Conservation (phyloP, 2,329 filamentous ascomycete genomes). For the Phyllosticta ampelicida region DNA sequence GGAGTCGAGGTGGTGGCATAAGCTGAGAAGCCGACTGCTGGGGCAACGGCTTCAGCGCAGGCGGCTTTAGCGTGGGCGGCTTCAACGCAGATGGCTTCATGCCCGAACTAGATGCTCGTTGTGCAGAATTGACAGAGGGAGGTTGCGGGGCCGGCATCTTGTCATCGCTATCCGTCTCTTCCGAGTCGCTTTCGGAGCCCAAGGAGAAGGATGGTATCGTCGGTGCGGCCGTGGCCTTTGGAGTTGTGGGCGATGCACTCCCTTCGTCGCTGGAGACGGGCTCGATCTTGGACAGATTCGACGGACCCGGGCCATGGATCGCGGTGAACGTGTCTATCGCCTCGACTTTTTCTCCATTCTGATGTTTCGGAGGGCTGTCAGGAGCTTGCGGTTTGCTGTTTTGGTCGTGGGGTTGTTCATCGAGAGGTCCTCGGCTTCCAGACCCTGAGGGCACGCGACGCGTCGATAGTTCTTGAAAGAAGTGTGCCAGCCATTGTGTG, state of each 20-base stretch:
- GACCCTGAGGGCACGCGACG: neutral
- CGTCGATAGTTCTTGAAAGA: neutral
- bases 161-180: slow-evolving; percentile 22
- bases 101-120: slow-evolving; percentile 26
- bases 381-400: neutral
- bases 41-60: slow-evolving; percentile 5
- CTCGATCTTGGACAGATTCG: neutral
- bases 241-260: slow-evolving; percentile 8
- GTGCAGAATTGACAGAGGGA: slow-evolving; percentile 36
- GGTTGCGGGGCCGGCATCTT: slow-evolving; percentile 32
- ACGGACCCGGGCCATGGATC: neutral
- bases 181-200: slow-evolving; percentile 21
- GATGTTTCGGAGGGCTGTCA: neutral
- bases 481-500: slow-evolving; percentile 21
- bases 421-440: neutral
- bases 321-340: neutral
- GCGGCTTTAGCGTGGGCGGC: neutral
- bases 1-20: slow-evolving; percentile 26
- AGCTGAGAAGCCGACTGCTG: slow-evolving; percentile 6
- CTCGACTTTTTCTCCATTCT: neutral
- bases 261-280: neutral
- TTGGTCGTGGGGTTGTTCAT: neutral
- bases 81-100: neutral
- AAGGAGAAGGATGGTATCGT: slow-evolving; percentile 24
- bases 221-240: slow-evolving; percentile 6